Conservation (phyloP, 148 eudicot genomes). For the Cornus controversa region DNA sequence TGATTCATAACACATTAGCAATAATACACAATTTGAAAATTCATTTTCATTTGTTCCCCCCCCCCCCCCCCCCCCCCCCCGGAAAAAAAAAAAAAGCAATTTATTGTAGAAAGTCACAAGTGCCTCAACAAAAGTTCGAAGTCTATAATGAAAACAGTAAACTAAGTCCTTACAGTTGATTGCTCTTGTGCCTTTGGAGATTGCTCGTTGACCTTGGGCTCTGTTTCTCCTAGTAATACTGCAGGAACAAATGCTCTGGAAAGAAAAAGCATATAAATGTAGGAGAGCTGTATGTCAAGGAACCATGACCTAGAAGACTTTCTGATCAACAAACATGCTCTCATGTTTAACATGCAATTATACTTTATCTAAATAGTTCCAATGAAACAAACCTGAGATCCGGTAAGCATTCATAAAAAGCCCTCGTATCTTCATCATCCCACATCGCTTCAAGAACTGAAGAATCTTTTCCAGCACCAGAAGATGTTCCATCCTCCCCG, state of each 20-base stretch:
- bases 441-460: conserved; percentile 77
- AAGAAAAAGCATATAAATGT: conserved; percentile 13
- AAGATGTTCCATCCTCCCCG: conserved; percentile 68
- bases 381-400: conserved; percentile 75
- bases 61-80: neutral
- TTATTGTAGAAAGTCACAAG: neutral
- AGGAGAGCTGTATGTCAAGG: conserved; percentile 10
- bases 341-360: neutral
- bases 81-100: neutral
- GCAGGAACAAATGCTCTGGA: conserved; percentile 99
- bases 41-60: neutral
- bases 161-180: conserved; percentile 48
- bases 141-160: neutral
- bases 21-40: neutral
- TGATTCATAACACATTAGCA: neutral
- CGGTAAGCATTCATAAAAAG: conserved; percentile 91
- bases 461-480: conserved; percentile 68
- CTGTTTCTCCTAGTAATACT: conserved; percentile 86
- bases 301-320: conserved; percentile 5
- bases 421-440: conserved; percentile 97
- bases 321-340: neutral
- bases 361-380: neutral
- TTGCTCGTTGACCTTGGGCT: conserved; percentile 73
- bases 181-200: conserved; percentile 69
- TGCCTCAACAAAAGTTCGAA: neutral